Evolutionary conservation across 1,284 basidiomycete species (phyloP).

Genomic region (Ustilago nuda): DNA sequence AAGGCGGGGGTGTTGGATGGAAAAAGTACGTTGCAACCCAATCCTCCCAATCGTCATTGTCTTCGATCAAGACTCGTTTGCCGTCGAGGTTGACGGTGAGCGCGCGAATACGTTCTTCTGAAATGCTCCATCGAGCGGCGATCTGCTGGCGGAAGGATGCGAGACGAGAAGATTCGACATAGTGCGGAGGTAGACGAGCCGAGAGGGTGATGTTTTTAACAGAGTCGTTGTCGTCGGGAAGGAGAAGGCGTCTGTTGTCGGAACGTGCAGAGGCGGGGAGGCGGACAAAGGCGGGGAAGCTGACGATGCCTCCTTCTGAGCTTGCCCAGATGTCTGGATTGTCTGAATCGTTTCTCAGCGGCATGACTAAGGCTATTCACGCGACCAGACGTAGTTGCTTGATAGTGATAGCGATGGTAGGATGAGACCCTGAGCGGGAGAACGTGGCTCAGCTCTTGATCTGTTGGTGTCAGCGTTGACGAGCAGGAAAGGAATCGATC

Average conservation of each 20-base stretch:
- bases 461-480: conserved; percentile 9
- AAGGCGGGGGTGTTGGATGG: not conserved
- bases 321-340: not conserved
- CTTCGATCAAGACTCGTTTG: conserved; percentile 17
- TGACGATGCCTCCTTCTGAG: not conserved
- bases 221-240: conserved; percentile 1
- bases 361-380: conserved; percentile 4
- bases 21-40: conserved; percentile 21
- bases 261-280: conserved; percentile 24
- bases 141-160: conserved; percentile 11
- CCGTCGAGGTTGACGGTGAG: conserved; percentile 8
- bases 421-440: not conserved
- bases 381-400: not conserved
- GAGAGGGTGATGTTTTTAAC: conserved; percentile 15
- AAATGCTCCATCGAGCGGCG: conserved; percentile 16
- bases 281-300: conserved; percentile 27
- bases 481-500: not conserved
- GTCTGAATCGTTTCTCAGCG: not conserved
- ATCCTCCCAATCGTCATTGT: conserved; percentile 18
- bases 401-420: conserved; percentile 7
- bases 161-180: too few species aligned
- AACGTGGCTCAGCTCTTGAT: not conserved
- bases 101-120: conserved; percentile 5
- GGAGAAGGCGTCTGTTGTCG: not conserved
- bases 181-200: not conserved